Percentiles rank a stretch among this genome's conserved stretches.
These are phyloP conservation scores for Flaveria brownii DNA, from an alignment of 129 eudicot genomes.

Conservation along the genomic window DNA sequence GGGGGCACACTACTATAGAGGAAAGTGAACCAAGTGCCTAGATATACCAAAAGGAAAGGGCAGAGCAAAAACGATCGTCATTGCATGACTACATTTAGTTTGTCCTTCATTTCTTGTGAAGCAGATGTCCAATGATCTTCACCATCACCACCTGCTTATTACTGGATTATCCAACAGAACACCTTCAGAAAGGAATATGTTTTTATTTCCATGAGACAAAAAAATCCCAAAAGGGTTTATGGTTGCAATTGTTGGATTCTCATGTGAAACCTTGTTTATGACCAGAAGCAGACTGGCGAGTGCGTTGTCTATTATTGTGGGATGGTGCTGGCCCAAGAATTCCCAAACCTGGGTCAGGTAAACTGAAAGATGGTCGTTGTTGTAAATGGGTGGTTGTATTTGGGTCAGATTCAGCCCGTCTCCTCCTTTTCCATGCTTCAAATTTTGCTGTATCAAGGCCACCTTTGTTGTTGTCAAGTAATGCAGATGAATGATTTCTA, in stretches of 20 bases:
- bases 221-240: conserved; percentile 15
- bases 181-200: conserved; percentile 34
- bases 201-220: conserved; percentile 38
- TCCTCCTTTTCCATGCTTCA: conserved; percentile 89
- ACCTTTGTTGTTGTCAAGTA: conserved; percentile 35
- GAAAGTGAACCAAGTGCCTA: conserved; percentile 38
- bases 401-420: conserved; percentile 64
- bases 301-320: conserved; percentile 47
- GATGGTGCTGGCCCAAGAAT: conserved; percentile 91
- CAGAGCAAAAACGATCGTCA: conserved; percentile 24
- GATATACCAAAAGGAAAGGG: conserved; percentile 22
- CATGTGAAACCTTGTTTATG: conserved; percentile 64
- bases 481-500: conserved; percentile 46
- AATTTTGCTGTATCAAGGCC: conserved; percentile 68
- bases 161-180: conserved; percentile 15
- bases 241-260: conserved; percentile 9
- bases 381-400: conserved; percentile 42
- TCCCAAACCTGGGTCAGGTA: conserved; percentile 60
- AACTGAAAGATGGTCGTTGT: conserved; percentile 40
- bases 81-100: conserved; percentile 39
- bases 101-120: conserved; percentile 27
- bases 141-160: conserved; percentile 36
- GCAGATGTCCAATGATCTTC: conserved; percentile 24
- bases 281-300: conserved; percentile 56
- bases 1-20: conserved; percentile 29